Evolutionary conservation across 495 filamentous ascomycete genomes (phyloP), one percentile per base, ranked within the genome.

Genomic region (Penicillium verhagenii): DNA sequence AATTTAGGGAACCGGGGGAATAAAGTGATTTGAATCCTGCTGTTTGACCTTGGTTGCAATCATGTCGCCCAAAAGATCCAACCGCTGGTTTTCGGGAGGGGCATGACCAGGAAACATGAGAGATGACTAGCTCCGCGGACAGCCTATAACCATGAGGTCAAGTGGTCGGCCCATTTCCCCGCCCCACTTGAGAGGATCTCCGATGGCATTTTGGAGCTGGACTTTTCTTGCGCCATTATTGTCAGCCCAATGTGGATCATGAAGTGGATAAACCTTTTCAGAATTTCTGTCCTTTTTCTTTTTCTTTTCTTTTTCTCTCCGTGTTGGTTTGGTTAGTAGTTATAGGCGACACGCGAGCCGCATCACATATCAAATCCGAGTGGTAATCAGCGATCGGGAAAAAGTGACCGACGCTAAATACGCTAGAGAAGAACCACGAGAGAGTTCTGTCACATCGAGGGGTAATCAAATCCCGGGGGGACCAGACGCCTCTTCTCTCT

Each of bases 331-430:
- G 9, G 6, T 13, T 37, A 53, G 45, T 33, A 38, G 39, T 52
- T 24, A 35, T 59, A 60, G 31, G 44, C 57, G 57, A 60, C 37
- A 52, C 38, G 43, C 57, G 57, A 60, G 57, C 57, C 52, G 57
- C 57, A 55, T 48, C 21, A 31, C 18, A 59, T 20, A 21, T 43
- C 42, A 54, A 40, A 57, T 57, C 43, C 40, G 39, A 33, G 49
- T n/a, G 29, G 35, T 40, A 21, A 45, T 45, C 26, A 28, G 42
- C 44, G 44, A 47, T 47, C 44, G 16, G 25, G 2, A 24, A 47
- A n/a, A 25, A 51, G 25, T 18, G 24, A 23, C 53, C 16, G 21
- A 26, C 18, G 37, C 19, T 26, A 38, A 28, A 16, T 13, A 46
- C 37, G 14, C n/a, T 16, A n/a, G 14, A 53, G 26, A 5, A 4